phyloP scores from a whole-genome alignment of 257 asterid genomes.

The Solanum neorickii region DNA sequence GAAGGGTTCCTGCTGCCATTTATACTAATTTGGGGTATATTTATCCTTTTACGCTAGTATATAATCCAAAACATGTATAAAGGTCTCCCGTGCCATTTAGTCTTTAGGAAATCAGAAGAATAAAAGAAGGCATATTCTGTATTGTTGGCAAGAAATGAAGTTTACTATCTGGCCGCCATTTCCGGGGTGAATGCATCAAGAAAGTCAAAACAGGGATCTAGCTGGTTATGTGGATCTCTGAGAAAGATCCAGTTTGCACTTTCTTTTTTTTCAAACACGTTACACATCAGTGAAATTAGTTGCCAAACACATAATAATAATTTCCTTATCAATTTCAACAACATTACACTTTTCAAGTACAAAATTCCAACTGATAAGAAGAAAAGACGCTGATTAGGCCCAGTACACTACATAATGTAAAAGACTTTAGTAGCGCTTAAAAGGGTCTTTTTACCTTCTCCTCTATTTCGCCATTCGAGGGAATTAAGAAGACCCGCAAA shows the following conservation, averaged over 20 bases:
- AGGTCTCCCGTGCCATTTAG: no score
- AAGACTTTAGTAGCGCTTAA: not conserved
- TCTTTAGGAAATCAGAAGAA: not conserved
- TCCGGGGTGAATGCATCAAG: not conserved
- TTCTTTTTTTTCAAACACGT: not conserved
- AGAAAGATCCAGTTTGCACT: not conserved
- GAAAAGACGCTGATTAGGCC: not conserved
- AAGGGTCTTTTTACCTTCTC: not conserved
- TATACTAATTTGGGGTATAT: no score
- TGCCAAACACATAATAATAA: not conserved
- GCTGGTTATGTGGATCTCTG: not conserved
- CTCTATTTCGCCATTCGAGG: not conserved
- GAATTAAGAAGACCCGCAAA: not conserved
- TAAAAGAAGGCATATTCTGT: not conserved
- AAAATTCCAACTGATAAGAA: not conserved
- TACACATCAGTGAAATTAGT: not conserved
- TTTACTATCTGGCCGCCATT: not conserved
- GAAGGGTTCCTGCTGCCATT: no score
- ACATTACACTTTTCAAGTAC: not conserved
- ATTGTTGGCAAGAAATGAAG: not conserved
- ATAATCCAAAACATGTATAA: no score
- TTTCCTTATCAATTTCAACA: not conserved
- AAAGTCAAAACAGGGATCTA: not conserved
- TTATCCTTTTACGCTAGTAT: no score
- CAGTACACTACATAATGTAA: not conserved